Evolutionary conservation across 345 rosid genomes (phyloP).

Genomic region (Triadica sebifera): DNA sequence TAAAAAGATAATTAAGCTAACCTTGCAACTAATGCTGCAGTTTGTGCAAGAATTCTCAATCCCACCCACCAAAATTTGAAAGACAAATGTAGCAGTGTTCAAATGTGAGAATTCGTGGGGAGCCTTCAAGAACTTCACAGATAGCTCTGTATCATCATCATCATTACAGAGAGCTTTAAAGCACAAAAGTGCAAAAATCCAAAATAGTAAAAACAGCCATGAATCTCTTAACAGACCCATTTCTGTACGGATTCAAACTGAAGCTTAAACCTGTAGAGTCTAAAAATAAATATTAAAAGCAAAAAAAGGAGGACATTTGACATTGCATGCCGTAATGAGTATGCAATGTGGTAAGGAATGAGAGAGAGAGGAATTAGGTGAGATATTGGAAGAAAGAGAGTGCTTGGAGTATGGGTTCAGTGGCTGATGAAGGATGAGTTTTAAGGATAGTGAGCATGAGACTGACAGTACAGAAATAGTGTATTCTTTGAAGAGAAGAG

Average conservation of each 20-base stretch:
- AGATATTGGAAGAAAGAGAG: conserved; percentile 14
- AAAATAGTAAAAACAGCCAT: conserved; percentile 40
- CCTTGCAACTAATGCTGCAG: conserved; percentile 75
- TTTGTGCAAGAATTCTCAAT: conserved; percentile 46
- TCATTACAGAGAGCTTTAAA: conserved; percentile 32
- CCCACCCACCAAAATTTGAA: conserved; percentile 49
- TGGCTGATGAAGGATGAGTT: conserved; percentile 27
- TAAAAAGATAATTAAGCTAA: conserved; percentile 22
- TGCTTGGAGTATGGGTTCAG: conserved; percentile 15
- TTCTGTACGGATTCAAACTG: conserved; percentile 14
- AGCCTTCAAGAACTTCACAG: conserved; percentile 62
- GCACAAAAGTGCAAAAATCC: conserved; percentile 34
- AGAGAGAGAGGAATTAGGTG: conserved; percentile 9
- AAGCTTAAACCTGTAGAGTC: conserved; percentile 11
- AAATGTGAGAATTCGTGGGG: conserved; percentile 59
- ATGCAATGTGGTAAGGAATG: conserved; percentile 11
- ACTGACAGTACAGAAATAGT: conserved; percentile 33
- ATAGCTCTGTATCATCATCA: conserved; percentile 30
- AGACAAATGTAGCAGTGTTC: conserved; percentile 62
- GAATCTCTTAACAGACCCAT: conserved; percentile 46
- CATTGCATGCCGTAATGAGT: conserved; percentile 17
- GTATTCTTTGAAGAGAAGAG: conserved; percentile 26
- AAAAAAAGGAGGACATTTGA: conserved; percentile 13
- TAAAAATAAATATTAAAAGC: conserved; percentile 2
- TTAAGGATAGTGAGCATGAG: conserved; percentile 41